Evolutionary conservation across 1,284 basidiomycete genomes (phyloP), one percentile per base, ranked within the genome.

Genomic region (Tilletia setariae): DNA sequence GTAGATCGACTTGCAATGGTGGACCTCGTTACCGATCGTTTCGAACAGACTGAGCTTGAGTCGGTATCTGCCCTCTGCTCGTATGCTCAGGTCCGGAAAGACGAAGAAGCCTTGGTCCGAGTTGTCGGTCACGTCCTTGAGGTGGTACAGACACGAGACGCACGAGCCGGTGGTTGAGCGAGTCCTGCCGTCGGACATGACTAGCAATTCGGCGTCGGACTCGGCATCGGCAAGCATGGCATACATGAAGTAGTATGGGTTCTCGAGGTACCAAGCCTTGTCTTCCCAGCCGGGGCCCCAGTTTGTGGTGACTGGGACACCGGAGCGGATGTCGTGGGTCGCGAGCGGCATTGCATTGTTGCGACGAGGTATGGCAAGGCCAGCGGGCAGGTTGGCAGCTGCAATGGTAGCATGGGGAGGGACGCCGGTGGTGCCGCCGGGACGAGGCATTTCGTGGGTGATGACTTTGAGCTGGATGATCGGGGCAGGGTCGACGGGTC

Each of bases 401-500:
- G 28, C 35, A 28, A 62, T n/a, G 28, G 43, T 51, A 25, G 66
- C 40, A 23, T 65, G 64, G 15, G 56, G 56, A 13, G 56, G 56
- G 30, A 61, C 56, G 56, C 56, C 56, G 30, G 56, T 61, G 2
- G 56, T 32, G 28, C 56, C 56, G 23, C 30, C 56, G 13, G 56
- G 56, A 15, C 56, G 56, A 7, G 56, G 28, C 28, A 35, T 61
- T 40, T 78, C 75, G 70, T 79, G 78, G 6, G 76, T 91, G 74
- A 92, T 87, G 67, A 97, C 91, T 66, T 91, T 89, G 7, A 98
- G 88, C 83, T 95, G 93, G n/a, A 97, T 89, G 82, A 97, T 94
- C 15, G 94, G 94, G 0, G 93, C 93, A 0, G 95, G 94, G 85
- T 97, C 93, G 79, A 98, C 93, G 1, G 94, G 93, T 35, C 94